Evolutionary conservation across 495 filamentous ascomycete species (phyloP).

Genomic region (Tuber aestivum): DNA sequence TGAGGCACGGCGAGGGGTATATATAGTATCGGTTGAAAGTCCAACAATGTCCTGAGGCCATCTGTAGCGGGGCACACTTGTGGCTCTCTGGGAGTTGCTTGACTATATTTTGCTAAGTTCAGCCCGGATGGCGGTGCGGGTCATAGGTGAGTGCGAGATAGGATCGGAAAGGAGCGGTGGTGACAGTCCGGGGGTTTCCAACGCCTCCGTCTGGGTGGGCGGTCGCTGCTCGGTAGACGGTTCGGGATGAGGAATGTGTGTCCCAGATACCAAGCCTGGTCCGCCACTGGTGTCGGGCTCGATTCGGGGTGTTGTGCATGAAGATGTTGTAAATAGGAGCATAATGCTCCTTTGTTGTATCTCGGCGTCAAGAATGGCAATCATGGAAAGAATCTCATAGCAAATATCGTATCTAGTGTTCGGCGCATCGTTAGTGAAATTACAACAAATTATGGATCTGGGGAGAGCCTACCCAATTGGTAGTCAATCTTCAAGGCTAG

Average conservation of each 20-base stretch:
- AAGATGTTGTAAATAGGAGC: background rate
- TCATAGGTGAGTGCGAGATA: too few species aligned
- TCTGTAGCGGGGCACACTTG: background rate
- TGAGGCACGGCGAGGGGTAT: background rate
- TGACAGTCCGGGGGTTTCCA: background rate
- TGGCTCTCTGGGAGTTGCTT: background rate
- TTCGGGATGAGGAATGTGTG: background rate
- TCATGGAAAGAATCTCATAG: background rate
- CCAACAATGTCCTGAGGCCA: too few species aligned
- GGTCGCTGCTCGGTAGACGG: background rate
- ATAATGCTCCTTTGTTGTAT: background rate
- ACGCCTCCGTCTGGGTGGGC: background rate
- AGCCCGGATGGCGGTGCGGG: too few species aligned
- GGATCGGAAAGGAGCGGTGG: background rate
- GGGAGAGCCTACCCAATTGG: background rate
- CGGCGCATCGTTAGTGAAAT: background rate
- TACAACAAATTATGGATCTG: background rate
- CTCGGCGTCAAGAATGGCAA: background rate
- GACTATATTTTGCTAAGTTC: background rate
- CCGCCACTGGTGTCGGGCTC: background rate
- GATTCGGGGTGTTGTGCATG: background rate
- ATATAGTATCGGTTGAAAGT: background rate
- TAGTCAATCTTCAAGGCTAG: background rate
- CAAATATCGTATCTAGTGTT: background rate
- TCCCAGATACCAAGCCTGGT: background rate